These are phyloP conservation scores for Microcyclosporella mali DNA, from an alignment of 2,329 filamentous ascomycete species.

Conservation along the genomic window DNA sequence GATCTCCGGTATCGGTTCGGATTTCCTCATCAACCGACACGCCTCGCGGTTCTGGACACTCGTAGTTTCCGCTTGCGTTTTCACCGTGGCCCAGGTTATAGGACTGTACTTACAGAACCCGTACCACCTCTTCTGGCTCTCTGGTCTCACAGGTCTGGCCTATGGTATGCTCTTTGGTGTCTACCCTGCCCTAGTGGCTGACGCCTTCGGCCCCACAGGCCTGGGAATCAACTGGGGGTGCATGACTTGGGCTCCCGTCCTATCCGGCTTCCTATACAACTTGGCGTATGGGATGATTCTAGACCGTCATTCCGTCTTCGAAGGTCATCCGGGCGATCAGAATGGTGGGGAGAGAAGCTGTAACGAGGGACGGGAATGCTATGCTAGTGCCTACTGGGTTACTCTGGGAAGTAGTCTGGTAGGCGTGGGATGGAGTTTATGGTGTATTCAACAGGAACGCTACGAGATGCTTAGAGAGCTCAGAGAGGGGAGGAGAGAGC, in stretches of 20 bases:
- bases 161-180: conserved; percentile 95
- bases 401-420: conserved; percentile 66
- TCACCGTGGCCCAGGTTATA: conserved; percentile 70
- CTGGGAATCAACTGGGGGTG: conserved; percentile 94
- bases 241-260: conserved; percentile 82
- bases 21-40: conserved; percentile 75
- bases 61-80: conserved; percentile 68
- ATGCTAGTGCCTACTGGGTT: conserved; percentile 70
- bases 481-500: conserved; percentile 10
- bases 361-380: conserved; percentile 71
- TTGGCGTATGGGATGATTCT: conserved; percentile 80
- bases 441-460: conserved; percentile 50
- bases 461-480: conserved; percentile 18
- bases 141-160: conserved; percentile 74
- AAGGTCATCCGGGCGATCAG: conserved; percentile 46
- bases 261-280: conserved; percentile 89
- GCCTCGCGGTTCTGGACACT: conserved; percentile 89
- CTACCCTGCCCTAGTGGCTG: conserved; percentile 77
- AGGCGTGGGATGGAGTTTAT: conserved; percentile 64
- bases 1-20: conserved; percentile 71
- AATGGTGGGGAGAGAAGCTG: conserved; percentile 57
- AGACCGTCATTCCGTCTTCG: conserved; percentile 68
- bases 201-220: conserved; percentile 83
- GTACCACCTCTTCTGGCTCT: conserved; percentile 68
- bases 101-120: conserved; percentile 73